Evolutionary conservation across 1,284 basidiomycete genomes (phyloP).

Genomic region (Cutaneotrichosporon sp.): DNA sequence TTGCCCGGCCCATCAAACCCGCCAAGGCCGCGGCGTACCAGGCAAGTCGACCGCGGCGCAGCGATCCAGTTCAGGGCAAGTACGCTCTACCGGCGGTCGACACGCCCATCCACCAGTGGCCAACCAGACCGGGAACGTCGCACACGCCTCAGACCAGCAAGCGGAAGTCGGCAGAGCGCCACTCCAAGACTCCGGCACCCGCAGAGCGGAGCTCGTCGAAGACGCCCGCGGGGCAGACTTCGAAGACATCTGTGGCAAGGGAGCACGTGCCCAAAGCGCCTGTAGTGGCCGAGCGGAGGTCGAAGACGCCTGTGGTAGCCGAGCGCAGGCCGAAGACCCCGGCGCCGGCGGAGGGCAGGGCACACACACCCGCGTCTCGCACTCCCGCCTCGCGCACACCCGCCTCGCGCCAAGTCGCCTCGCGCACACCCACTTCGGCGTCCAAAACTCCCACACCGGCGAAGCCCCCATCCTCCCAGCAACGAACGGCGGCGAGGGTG

Average conservation of each 20-base stretch:
- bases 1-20: neutral
- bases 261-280: neutral
- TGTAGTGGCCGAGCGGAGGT: neutral
- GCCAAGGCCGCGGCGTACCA: neutral
- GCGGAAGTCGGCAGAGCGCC: neutral
- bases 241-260: neutral
- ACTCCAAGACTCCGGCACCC: neutral
- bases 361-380: neutral
- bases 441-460: neutral
- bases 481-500: neutral
- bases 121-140: slow-evolving; percentile 12
- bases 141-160: neutral
- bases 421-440: too few relatives aligned
- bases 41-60: slow-evolving; percentile 7
- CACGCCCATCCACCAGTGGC: slow-evolving; percentile 28
- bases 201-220: neutral
- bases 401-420: too few relatives aligned
- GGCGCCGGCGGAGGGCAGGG: neutral
- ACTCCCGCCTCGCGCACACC: too few relatives aligned
- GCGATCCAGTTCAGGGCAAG: slow-evolving; percentile 14
- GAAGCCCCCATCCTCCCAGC: neutral
- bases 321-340: neutral
- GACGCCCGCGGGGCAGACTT: neutral
- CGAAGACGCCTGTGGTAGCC: neutral
- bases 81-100: slow-evolving; percentile 28